phyloP scores from a whole-genome alignment of 1,284 basidiomycete species.

The Irpex rosettiformis region DNA sequence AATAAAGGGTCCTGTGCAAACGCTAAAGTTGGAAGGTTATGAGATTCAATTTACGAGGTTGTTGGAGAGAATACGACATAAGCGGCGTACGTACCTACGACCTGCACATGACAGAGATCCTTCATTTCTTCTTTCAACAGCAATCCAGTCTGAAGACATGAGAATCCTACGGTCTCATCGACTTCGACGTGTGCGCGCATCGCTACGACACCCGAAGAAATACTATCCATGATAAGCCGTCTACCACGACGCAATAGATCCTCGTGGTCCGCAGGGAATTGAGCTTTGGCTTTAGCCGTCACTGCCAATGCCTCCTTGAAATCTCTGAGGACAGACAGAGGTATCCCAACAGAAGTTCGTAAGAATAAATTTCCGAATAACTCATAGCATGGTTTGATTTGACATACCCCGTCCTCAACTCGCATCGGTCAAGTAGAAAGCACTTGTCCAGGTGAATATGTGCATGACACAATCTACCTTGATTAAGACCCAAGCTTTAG shows the following conservation, averaged over 20 bases:
- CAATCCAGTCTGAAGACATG: conserved; percentile 49
- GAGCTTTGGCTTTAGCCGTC: conserved; percentile 47
- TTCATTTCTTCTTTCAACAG: conserved; percentile 43
- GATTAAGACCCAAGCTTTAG: neutral
- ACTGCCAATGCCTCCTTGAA: conserved; percentile 53
- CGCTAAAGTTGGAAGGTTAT: conserved; percentile 25
- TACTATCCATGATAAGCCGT: conserved; percentile 50
- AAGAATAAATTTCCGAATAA: neutral
- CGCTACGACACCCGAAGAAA: conserved; percentile 55
- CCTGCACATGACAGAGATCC: conserved; percentile 49
- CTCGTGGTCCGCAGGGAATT: conserved; percentile 37
- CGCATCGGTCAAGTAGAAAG: conserved; percentile 55
- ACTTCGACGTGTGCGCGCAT: conserved; percentile 70
- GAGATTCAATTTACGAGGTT: neutral
- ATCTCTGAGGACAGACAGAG: conserved; percentile 33
- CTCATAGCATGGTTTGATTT: no score
- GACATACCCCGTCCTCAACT: conserved; percentile 50
- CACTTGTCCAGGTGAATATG: conserved; percentile 70
- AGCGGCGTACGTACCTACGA: conserved; percentile 41
- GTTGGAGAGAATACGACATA: neutral
- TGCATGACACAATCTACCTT: conserved; percentile 52
- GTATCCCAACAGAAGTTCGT: neutral
- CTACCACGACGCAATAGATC: conserved; percentile 51
- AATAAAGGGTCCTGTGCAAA: conserved; percentile 65
- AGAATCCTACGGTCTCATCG: conserved; percentile 46